A percentile compares a stretch with the other conserved stretches of the same genome.
These are phyloP conservation scores for Chytriomyces sp. DNA, from an alignment of 192 early-diverging fungal genomes.

Conservation along the genomic window DNA sequence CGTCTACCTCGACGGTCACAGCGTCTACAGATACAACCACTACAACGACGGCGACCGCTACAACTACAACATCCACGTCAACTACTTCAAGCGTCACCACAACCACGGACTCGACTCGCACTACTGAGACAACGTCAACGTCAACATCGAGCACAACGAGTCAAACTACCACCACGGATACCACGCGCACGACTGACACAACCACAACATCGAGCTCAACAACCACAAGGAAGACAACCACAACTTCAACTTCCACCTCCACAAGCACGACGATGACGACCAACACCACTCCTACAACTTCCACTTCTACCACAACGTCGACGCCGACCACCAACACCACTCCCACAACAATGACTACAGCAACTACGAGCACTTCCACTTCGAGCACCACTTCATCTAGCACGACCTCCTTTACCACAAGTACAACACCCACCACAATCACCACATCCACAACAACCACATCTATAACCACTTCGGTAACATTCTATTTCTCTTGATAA, in stretches of 20 bases:
- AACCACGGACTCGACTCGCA: background rate
- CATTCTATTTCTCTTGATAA: background rate
- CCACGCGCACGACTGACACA: background rate
- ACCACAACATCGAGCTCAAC: background rate
- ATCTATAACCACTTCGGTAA: background rate
- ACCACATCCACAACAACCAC: background rate
- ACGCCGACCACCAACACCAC: background rate
- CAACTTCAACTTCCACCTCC: background rate
- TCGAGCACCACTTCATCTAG: background rate
- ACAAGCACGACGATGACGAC: background rate
- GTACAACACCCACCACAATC: background rate
- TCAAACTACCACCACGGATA: background rate
- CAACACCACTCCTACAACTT: background rate
- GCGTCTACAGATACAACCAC: background rate
- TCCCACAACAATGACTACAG: background rate
- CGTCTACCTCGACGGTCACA: background rate
- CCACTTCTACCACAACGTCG: background rate
- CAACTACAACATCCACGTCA: background rate
- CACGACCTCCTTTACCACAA: background rate
- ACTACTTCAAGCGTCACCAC: background rate
- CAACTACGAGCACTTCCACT: background rate
- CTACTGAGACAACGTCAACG: background rate
- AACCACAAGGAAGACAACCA: background rate
- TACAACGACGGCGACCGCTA: background rate
- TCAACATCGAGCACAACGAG: background rate